A percentile compares a stretch with the other conserved stretches of the same genome.
Evolutionary conservation across 1,284 basidiomycete species (phyloP).

Genomic region (Papiliotrema terrestris): DNA sequence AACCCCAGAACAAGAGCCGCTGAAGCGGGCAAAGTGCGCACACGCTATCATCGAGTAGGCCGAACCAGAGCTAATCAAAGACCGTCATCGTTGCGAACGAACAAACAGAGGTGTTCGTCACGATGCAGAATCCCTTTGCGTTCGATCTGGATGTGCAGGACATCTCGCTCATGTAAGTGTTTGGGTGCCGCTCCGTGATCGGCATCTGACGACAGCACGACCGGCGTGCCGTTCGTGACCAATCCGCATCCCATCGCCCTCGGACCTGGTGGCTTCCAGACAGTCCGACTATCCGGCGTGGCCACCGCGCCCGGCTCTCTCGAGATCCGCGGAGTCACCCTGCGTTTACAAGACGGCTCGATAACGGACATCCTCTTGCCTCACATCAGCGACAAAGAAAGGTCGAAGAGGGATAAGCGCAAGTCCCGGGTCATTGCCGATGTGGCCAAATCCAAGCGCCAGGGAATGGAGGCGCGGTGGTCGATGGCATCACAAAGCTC

Average conservation of each 20-base stretch:
- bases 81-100: conserved; percentile 78
- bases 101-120: conserved; percentile 71
- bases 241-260: conserved; percentile 60
- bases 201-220: conserved; percentile 58
- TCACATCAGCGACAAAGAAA: conserved; percentile 65
- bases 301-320: conserved; percentile 66
- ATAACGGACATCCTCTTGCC: conserved; percentile 73
- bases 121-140: conserved; percentile 83
- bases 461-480: conserved; percentile 32
- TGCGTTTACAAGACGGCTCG: conserved; percentile 70
- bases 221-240: conserved; percentile 71
- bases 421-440: conserved; percentile 54
- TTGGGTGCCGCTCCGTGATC: background rate
- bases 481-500: background rate
- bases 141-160: conserved; percentile 84
- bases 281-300: conserved; percentile 66
- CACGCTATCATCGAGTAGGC: background rate
- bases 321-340: conserved; percentile 68
- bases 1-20: conserved; percentile 66
- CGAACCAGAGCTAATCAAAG: conserved; percentile 47
- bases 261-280: conserved; percentile 69
- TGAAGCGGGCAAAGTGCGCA: conserved; percentile 58
- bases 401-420: conserved; percentile 54
- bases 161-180: conserved; percentile 68
- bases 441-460: conserved; percentile 33